These are phyloP conservation scores for Metschnikowia lochheadii DNA, from an alignment of 805 yeast species.

Conservation along the genomic window DNA sequence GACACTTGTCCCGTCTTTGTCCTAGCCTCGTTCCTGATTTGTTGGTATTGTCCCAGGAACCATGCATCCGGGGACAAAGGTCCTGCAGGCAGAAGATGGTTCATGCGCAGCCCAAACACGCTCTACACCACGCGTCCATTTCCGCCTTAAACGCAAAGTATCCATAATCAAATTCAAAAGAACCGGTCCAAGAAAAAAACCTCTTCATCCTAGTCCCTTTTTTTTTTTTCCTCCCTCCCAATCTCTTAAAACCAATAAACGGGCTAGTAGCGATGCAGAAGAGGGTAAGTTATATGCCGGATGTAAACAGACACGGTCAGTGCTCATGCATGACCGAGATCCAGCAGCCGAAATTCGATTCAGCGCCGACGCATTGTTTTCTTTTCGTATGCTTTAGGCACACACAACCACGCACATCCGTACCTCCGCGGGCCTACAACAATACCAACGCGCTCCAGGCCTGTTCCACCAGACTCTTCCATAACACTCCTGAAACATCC, in stretches of 20 bases:
- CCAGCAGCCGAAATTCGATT: not conserved
- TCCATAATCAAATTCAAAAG: too few species aligned
- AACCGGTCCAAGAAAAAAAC: too few species aligned
- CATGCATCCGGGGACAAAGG: not conserved
- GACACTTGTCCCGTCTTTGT: too few species aligned
- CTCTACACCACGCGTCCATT: not conserved
- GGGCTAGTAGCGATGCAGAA: too few species aligned
- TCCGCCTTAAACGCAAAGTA: not conserved
- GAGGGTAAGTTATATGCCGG: not conserved
- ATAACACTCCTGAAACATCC: not conserved
- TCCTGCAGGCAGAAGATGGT: not conserved
- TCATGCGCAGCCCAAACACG: conserved; percentile 1
- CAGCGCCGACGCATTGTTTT: conserved; percentile 9
- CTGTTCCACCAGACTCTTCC: not conserved
- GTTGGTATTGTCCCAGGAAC: not conserved
- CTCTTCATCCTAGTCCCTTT: not conserved
- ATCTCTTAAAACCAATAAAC: too few species aligned
- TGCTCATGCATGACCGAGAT: conserved; percentile 4
- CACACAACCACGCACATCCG: not conserved
- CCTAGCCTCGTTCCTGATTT: not conserved
- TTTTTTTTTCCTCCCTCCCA: too few species aligned
- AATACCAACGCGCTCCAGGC: conserved; percentile 4
- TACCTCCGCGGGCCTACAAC: not conserved
- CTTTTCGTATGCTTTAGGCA: conserved; percentile 13
- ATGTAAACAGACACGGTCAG: conserved; percentile 18